Evolutionary conservation across 2,329 filamentous ascomycete species (phyloP).

Genomic region (Penicillium sp.): DNA sequence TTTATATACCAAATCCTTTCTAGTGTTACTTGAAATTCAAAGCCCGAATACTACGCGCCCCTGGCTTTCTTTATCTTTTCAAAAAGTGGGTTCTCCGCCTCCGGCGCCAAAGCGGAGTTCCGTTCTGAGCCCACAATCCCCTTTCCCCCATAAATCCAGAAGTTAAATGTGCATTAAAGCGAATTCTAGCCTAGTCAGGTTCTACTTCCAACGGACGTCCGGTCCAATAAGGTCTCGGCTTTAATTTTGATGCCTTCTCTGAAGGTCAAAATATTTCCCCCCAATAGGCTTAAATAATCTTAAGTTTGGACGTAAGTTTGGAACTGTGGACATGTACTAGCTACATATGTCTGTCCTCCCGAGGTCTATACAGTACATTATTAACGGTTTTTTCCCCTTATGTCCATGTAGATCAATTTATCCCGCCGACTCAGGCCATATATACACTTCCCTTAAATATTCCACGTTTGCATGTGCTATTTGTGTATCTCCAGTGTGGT

Average conservation of each 20-base stretch:
- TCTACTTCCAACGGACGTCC: conserved; percentile 17
- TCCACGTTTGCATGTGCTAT: neutral
- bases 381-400: too few relatives aligned
- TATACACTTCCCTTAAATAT: neutral
- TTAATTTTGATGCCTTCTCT: conserved; percentile 9
- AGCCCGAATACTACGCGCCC: neutral
- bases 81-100: conserved; percentile 4
- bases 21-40: neutral
- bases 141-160: neutral
- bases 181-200: neutral
- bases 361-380: too few relatives aligned
- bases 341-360: too few relatives aligned
- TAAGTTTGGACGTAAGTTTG: neutral
- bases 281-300: neutral
- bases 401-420: too few relatives aligned
- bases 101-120: conserved; percentile 13
- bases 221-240: conserved; percentile 14
- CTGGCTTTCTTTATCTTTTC: neutral
- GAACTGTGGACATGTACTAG: neutral
- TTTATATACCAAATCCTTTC: neutral
- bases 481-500: neutral
- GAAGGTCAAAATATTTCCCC: neutral
- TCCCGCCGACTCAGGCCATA: neutral
- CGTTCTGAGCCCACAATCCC: neutral
- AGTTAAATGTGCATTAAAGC: neutral